These are phyloP conservation scores for Quercus agrifolia DNA, from an alignment of 306 rosid species.

Conservation along the genomic window DNA sequence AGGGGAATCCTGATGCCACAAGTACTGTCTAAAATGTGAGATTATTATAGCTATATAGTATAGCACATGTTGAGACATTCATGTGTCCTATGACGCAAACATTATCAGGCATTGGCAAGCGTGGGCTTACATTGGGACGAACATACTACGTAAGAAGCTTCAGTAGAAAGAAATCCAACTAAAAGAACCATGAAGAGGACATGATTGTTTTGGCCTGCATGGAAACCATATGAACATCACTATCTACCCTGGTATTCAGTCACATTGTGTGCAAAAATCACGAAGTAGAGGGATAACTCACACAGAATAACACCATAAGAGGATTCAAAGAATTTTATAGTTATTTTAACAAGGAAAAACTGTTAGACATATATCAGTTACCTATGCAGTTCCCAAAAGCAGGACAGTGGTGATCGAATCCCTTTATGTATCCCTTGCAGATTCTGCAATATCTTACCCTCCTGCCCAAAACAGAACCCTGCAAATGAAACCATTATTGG, in stretches of 20 bases:
- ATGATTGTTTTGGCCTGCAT: conserved; percentile 46
- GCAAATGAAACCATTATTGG: not conserved
- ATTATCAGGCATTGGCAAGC: not conserved
- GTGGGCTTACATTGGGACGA: conserved; percentile 32
- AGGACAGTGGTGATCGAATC: conserved; percentile 52
- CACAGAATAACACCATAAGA: conserved; percentile 2
- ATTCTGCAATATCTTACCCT: conserved; percentile 39
- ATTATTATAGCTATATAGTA: not conserved
- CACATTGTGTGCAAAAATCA: not conserved
- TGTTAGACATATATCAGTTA: not conserved
- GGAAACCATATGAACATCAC: not conserved
- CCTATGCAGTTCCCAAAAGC: conserved; percentile 60
- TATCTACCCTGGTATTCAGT: not conserved
- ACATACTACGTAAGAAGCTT: conserved; percentile 43
- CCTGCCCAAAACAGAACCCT: conserved; percentile 27
- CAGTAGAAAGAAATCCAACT: conserved; percentile 35
- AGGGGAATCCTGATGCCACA: not conserved
- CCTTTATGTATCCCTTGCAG: conserved; percentile 34
- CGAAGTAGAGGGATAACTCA: not conserved
- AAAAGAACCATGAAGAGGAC: conserved; percentile 42
- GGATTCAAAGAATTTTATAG: not conserved
- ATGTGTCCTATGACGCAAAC: not conserved
- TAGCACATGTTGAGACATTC: not conserved
- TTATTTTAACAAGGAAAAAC: not conserved
- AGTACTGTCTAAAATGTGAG: not conserved